Base-by-base conservation (phyloP, 345 rosid genomes). In the Raphanus raphanistrum region DNA sequence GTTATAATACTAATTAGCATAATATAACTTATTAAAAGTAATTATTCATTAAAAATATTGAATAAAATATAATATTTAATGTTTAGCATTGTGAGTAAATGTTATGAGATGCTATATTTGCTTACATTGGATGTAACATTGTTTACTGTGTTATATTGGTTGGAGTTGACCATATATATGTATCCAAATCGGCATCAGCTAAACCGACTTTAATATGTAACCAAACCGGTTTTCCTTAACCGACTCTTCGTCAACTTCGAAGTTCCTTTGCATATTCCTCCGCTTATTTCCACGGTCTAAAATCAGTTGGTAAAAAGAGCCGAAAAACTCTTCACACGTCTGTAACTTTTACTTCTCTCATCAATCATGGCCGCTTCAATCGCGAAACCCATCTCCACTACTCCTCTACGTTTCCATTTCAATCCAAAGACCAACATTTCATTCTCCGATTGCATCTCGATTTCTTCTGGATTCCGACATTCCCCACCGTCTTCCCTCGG, bases 231-330 rank as follows among this genome's bases (percentile, higher is more conserved):
- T n/a, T n/a, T n/a, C n/a, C 31, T 54, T 68, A 74, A 79, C 75
- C 75, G 75, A 11, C 27, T 66, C 81, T 66, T 81, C 84, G 74
- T 84, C 74, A 78, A 78, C 71, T 84, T 63, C 82, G 78, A 81
- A 74, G 80, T 13, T 71, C 15, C 31, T 9, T 58, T 62, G 73
- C 41, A 48, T 61, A 32, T 70, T 27, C 45, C 60, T 77, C 59
- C 66, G 43, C 67, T 43, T 59, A 0, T 31, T 66, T 15, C 33
- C 54, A 79, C 63, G 65, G 66, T 68, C 28, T 31, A 72, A 48
- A 66, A 43, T 78, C 73, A 58, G 72, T 41, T 50, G n/a, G 38
- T 35, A 21, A 21, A 21, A 48, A 17, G 21, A 32, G 54, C 16
- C 36, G 10, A 17, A 54, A 55, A 71, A 31, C 70, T 71, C 52